Evolutionary conservation across 1,284 basidiomycete genomes (phyloP).

Genomic region (Irpex sp.): DNA sequence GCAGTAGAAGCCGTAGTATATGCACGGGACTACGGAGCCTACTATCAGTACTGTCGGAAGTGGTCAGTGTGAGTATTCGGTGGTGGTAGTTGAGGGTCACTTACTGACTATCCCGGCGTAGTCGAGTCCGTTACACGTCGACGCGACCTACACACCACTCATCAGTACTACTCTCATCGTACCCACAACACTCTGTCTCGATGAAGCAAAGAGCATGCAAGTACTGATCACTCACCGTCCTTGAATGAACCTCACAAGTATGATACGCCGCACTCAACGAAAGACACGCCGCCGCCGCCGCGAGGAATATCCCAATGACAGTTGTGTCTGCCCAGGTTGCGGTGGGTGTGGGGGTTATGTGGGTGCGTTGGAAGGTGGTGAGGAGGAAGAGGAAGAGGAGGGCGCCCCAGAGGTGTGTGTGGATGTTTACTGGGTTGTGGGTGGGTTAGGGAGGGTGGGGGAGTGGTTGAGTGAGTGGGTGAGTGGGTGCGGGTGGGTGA

Average conservation of each 20-base stretch:
- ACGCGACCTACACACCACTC: constrained; percentile 22
- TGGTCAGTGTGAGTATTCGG: not conserved
- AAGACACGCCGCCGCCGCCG: constrained; percentile 75
- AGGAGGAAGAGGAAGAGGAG: constrained; percentile 65
- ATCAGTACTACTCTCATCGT: not conserved
- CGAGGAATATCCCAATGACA: constrained; percentile 67
- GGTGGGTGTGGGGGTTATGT: constrained; percentile 45
- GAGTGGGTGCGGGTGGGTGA: too few species aligned
- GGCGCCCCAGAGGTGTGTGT: constrained; percentile 81
- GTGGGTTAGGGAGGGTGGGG: too few species aligned
- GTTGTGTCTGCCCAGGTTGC: constrained; percentile 63
- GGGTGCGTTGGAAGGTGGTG: constrained; percentile 45
- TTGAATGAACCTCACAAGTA: constrained; percentile 72
- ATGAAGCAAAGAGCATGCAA: too few species aligned
- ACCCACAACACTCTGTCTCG: not conserved
- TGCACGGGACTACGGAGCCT: constrained; percentile 77
- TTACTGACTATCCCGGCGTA: constrained; percentile 66
- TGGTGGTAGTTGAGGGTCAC: constrained; percentile 6
- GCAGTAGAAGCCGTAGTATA: constrained; percentile 75
- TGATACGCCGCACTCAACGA: constrained; percentile 77
- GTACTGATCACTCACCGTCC: constrained; percentile 40
- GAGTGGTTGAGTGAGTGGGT: too few species aligned
- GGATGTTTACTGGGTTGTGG: constrained; percentile 74
- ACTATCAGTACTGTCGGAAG: constrained; percentile 54
- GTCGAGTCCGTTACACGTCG: constrained; percentile 51